Base-by-base conservation (phyloP, 257 asterid species). In the Solanum virginianum region DNA sequence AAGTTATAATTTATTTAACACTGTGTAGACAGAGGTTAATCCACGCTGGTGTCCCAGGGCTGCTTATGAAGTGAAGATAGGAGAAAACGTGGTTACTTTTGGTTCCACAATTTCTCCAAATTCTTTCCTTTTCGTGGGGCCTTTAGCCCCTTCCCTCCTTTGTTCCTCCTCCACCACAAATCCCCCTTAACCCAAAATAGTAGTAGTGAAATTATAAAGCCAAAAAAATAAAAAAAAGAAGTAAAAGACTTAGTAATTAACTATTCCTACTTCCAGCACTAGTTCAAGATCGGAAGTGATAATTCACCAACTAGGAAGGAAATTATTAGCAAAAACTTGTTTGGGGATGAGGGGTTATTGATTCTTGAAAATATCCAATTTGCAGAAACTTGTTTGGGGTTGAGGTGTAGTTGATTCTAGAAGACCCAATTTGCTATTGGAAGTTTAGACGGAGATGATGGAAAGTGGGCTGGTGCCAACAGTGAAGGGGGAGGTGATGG, bases 401-500 rank as follows among this genome's bases (percentile, higher is more conserved):
- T 29, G 49, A 68, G 49, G 51, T 3, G 14, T 68, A 36, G 77
- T 32, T 36, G 36, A 32, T 66, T 66, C 10, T 66, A 6, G 5
- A 32, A 3, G 11, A 26, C 17, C 57, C 20, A 72, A 43, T 75
- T 47, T 47, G n/a, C 24, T 63, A 36, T 53, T 66, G 45, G 74
- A n/a, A 29, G 74, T 66, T 47, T 39, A 14, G 79, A n/a, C 49
- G 74, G 79, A 26, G 81, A 92, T 91, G 94, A 89, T 75, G 83
- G 93, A 90, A 80, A 74, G 85, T 84, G 86, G 87, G 63, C 85
- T 84, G 70, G 93, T 88, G 77, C 91, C 93, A 56, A 82, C 88
- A 49, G 85, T 80, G 85, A 86, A 83, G 70, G 81, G 75, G 81
- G 87, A 83, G 43, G 9, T 17, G 75, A 69, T 17, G 49, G 26